Evolutionary conservation across 176 grass and related monocot genomes (phyloP).

Genomic region (Oryza rufipogon): DNA sequence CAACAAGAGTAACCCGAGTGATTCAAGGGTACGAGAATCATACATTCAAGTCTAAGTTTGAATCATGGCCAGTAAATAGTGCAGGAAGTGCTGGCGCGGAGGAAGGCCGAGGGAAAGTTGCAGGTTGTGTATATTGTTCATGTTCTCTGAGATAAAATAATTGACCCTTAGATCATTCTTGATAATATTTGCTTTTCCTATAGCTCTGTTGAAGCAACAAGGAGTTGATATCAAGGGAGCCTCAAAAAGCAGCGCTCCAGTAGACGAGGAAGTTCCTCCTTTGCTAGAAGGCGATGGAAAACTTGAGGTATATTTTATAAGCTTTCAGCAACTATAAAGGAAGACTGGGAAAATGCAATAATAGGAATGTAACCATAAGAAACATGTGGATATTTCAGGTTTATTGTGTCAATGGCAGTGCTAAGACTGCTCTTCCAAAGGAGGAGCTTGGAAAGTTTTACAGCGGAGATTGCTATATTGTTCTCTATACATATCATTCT

Average conservation of each 20-base stretch:
- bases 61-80: constrained; percentile 70
- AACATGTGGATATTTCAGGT: constrained; percentile 60
- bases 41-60: constrained; percentile 89
- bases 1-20: constrained; percentile 65
- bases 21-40: constrained; percentile 93
- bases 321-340: constrained; percentile 14
- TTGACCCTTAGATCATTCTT: constrained; percentile 16
- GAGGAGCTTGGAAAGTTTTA: constrained; percentile 94
- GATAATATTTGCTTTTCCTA: constrained; percentile 40
- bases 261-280: constrained; percentile 81
- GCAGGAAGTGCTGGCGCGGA: constrained; percentile 50
- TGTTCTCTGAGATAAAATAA: constrained; percentile 22
- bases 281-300: constrained; percentile 79
- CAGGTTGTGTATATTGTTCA: constrained; percentile 50
- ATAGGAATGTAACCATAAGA: constrained; percentile 17
- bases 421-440: constrained; percentile 73
- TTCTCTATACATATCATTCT: constrained; percentile 94
- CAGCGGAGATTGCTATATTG: constrained; percentile 87
- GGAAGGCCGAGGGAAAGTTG: constrained; percentile 65
- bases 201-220: constrained; percentile 72
- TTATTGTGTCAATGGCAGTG: constrained; percentile 63
- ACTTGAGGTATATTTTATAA: constrained; percentile 63
- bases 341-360: constrained; percentile 9
- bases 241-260: constrained; percentile 50
- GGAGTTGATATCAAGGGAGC: constrained; percentile 71